Evolutionary conservation across 179 eudicot genomes (phyloP).

Genomic region (Pouteria campechiana): DNA sequence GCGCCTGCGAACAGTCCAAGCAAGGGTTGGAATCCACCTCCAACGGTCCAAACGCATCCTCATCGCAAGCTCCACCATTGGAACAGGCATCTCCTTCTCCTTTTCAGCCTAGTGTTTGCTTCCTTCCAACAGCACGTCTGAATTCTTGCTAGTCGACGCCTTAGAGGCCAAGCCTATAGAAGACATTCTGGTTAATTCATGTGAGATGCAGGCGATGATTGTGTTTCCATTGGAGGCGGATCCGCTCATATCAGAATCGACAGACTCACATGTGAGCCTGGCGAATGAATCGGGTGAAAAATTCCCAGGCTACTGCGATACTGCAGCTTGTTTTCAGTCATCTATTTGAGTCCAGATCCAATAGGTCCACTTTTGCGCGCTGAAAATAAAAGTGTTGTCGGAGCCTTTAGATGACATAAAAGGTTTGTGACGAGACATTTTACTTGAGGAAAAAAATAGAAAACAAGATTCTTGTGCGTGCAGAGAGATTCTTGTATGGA

Average conservation of each 20-base stretch:
- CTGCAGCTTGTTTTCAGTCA: background rate
- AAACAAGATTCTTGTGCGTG: too few species aligned
- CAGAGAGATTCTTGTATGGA: too few species aligned
- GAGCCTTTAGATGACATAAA: too few species aligned
- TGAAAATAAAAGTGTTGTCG: too few species aligned
- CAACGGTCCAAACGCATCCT: constrained; percentile 3
- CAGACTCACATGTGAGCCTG: constrained; percentile 39
- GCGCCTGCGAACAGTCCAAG: constrained; percentile 40
- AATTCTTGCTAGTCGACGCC: too few species aligned
- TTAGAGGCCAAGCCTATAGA: too few species aligned
- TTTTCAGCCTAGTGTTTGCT: too few species aligned
- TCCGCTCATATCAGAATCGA: constrained; percentile 15
- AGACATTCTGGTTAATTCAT: background rate
- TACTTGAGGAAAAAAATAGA: too few species aligned
- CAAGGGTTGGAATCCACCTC: constrained; percentile 49
- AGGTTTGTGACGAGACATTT: too few species aligned
- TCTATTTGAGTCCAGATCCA: too few species aligned
- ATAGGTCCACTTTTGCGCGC: too few species aligned
- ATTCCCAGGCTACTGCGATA: background rate
- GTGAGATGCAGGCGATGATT: constrained; percentile 44
- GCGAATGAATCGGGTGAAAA: constrained; percentile 51
- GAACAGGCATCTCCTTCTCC: constrained; percentile 9
- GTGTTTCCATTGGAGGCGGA: constrained; percentile 35
- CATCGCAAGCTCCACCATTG: constrained; percentile 13
- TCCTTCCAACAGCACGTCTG: too few species aligned